A percentile compares a stretch with the other conserved stretches of the same genome.
Conservation (phyloP, 2,329 filamentous ascomycete genomes). For the Metarhizium sp. region DNA sequence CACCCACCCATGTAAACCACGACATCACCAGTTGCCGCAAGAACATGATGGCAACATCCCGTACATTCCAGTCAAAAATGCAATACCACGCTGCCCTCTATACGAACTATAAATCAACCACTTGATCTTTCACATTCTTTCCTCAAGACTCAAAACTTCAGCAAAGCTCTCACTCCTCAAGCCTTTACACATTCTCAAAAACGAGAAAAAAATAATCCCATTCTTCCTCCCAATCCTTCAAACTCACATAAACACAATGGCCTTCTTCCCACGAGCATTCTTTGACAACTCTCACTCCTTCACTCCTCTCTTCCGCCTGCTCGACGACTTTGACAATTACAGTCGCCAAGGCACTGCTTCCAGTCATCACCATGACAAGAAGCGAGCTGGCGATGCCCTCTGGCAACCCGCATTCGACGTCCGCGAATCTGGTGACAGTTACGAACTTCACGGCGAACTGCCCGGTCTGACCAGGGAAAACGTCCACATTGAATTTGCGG, state of each 20-base stretch:
- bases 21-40: too few relatives aligned
- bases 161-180: too few relatives aligned
- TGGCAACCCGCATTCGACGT: slow-evolving; percentile 69
- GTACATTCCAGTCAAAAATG: too few relatives aligned
- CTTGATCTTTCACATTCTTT: too few relatives aligned
- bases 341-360: slow-evolving; percentile 42
- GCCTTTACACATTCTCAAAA: too few relatives aligned
- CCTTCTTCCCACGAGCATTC: slow-evolving; percentile 47
- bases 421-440: slow-evolving; percentile 52
- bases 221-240: too few relatives aligned
- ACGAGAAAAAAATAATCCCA: too few relatives aligned
- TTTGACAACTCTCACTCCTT: slow-evolving; percentile 39
- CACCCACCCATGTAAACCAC: too few relatives aligned
- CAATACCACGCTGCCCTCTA: too few relatives aligned
- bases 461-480: slow-evolving; percentile 63
- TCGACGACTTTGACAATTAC: slow-evolving; percentile 23
- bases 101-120: too few relatives aligned
- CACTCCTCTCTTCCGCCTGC: slow-evolving; percentile 46
- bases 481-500: slow-evolving; percentile 65
- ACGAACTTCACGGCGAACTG: slow-evolving; percentile 68
- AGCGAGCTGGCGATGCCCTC: slow-evolving; percentile 17
- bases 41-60: too few relatives aligned
- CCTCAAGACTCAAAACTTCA: too few relatives aligned
- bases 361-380: slow-evolving; percentile 11
- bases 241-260: slow-evolving; percentile 29